A percentile compares a stretch with the other conserved stretches of the same genome.
phyloP scores from a whole-genome alignment of 768 basidiomycete species.

The Leucocoprinus birnbaumii region DNA sequence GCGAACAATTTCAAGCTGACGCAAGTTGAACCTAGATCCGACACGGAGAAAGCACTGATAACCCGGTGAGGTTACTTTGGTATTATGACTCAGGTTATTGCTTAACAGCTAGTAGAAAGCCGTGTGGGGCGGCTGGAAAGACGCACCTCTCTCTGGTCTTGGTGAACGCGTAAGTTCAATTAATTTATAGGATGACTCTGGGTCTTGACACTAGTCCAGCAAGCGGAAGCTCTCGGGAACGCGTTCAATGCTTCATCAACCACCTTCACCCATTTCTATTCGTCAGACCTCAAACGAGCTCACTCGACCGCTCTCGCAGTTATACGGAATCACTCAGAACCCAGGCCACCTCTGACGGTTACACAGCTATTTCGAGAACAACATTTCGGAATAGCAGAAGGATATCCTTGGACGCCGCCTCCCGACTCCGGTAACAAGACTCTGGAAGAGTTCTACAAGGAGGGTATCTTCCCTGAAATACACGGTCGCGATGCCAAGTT shows the following conservation, averaged over 20 bases:
- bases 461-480: conserved; percentile 54
- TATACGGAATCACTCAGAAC: conserved; percentile 43
- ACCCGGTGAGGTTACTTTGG: conserved; percentile 41
- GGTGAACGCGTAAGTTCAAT: conserved; percentile 36
- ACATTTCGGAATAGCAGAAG: conserved; percentile 71
- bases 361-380: conserved; percentile 65
- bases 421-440: conserved; percentile 25
- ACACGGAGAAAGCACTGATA: conserved; percentile 73
- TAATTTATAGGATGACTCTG: not conserved
- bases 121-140: conserved; percentile 78
- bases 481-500: conserved; percentile 47
- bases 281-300: conserved; percentile 68
- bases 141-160: conserved; percentile 69
- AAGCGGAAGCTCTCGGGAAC: conserved; percentile 60
- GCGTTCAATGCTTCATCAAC: conserved; percentile 40
- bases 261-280: conserved; percentile 54
- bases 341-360: conserved; percentile 51
- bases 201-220: conserved; percentile 33
- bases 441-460: conserved; percentile 41
- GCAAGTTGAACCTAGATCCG: conserved; percentile 41
- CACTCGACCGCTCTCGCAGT: conserved; percentile 59
- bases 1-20: too few species aligned
- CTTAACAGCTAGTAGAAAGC: conserved; percentile 22
- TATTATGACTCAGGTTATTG: not conserved
- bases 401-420: conserved; percentile 43